Evolutionary conservation across 345 rosid genomes (phyloP), one percentile per base, ranked within the genome.

Genomic region (Lagerstroemia speciosa): DNA sequence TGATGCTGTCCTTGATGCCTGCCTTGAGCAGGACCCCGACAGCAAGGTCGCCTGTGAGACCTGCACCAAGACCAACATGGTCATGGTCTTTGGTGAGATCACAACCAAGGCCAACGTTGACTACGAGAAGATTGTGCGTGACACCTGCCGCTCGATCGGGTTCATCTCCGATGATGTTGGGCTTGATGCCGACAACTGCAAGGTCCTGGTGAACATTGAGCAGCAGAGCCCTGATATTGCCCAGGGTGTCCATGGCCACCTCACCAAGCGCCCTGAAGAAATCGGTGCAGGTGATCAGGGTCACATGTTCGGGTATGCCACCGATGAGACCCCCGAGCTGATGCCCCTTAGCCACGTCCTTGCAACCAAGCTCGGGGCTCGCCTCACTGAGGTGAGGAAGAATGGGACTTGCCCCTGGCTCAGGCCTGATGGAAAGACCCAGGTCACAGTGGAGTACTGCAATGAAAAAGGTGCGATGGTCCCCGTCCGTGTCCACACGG

Each of bases 31-130:
- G 82, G 93, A 88, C 73, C 88, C 93, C 26, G 86, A 82, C 62
- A 88, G 90, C 93, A 88, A 88, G 86, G 93, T 88, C 68, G 93
- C 90, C n/a, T 88, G 93, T 45, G 93, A 88, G 75, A 88, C 93
- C 64, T 88, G 93, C 73, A 82, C 88, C 73, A 87, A 87, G 79
- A 87, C 90, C 78, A 87, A 87, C 90, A 85, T 87, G 92, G 92
- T 87, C 65, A 87, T 87, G 92, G 93, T 87, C 61, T 87, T 87
- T 0, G 93, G 93, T 22, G 93, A 87, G 74, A 84, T 88, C 77
- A 88, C 90, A 71, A 88, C 93, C 53, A 85, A 88, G 77, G 93
- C 90, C 70, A 72, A 84, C 48, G 83, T 88, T 40, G 87, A 88
- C 80, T 85, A 87, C 58, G 93, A 87, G 80, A 87, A 87, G 81